phyloP scores from a whole-genome alignment of 441 rosid species.

The Syzygium syzygioides region DNA sequence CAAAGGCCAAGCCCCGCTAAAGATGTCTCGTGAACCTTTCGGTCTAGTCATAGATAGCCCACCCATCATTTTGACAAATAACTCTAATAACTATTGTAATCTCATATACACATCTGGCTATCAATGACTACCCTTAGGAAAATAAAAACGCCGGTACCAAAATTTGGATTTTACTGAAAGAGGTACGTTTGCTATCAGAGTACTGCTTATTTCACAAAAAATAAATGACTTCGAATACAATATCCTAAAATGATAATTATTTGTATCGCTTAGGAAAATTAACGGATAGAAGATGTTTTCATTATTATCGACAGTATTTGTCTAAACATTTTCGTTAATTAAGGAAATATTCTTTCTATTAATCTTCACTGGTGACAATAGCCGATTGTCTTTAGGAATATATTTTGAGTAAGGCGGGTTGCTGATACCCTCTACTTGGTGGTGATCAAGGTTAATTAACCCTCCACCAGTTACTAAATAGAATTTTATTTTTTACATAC shows the following conservation, averaged over 20 bases:
- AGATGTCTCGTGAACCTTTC: neutral
- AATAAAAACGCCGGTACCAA: fast-evolving
- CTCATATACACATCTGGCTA: neutral
- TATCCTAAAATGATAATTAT: neutral
- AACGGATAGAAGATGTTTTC: neutral
- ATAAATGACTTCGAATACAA: neutral
- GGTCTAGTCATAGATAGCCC: neutral
- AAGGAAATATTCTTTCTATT: neutral
- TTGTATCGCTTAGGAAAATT: neutral
- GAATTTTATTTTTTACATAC: neutral
- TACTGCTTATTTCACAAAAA: fast-evolving
- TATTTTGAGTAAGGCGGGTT: neutral
- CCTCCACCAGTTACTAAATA: neutral
- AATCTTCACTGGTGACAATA: neutral
- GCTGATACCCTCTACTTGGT: neutral
- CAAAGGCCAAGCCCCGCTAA: neutral
- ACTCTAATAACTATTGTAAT: neutral
- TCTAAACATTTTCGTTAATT: neutral
- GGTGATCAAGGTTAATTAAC: neutral
- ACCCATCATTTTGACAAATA: neutral
- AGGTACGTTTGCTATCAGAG: neutral
- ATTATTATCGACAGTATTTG: neutral
- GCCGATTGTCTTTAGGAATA: neutral
- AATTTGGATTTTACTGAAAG: neutral
- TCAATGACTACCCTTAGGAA: neutral